Percentiles rank a stretch among this genome's conserved stretches.
phyloP scores from a whole-genome alignment of 495 filamentous ascomycete genomes.

The Parmelia sp. region DNA sequence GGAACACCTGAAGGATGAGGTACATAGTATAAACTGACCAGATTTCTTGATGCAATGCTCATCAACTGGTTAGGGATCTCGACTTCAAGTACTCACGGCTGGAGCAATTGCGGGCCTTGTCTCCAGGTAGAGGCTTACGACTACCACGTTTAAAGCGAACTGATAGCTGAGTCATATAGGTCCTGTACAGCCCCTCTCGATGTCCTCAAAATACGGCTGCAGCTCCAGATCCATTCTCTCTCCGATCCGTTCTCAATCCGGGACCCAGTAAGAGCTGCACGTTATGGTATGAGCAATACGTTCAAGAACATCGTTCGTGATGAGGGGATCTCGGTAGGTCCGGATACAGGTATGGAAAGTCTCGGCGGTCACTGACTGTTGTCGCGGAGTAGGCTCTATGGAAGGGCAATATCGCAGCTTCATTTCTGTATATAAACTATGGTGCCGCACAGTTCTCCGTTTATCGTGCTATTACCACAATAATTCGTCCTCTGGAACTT shows the following conservation, averaged over 20 bases:
- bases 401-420: conserved; percentile 97
- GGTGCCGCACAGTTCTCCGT: conserved; percentile 81
- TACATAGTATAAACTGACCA: conserved; percentile 31
- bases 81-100: conserved; percentile 71
- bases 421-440: conserved; percentile 87
- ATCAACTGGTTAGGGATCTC: conserved; percentile 57
- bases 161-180: conserved; percentile 33
- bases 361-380: neutral
- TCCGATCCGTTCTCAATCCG: conserved; percentile 55
- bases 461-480: conserved; percentile 67
- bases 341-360: neutral
- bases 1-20: conserved; percentile 84
- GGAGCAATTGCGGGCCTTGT: conserved; percentile 85
- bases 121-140: conserved; percentile 52
- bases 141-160: neutral
- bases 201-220: conserved; percentile 94
- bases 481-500: conserved; percentile 48
- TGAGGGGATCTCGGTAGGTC: conserved; percentile 68
- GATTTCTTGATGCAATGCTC: conserved; percentile 3
- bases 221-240: conserved; percentile 78
- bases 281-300: conserved; percentile 73
- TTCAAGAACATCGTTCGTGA: conserved; percentile 65
- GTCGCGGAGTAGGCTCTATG: conserved; percentile 61
- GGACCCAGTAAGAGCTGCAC: conserved; percentile 55
- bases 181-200: conserved; percentile 91